phyloP scores from a whole-genome alignment of 202 grass and related monocot species.

The Saccharum hybrid region DNA sequence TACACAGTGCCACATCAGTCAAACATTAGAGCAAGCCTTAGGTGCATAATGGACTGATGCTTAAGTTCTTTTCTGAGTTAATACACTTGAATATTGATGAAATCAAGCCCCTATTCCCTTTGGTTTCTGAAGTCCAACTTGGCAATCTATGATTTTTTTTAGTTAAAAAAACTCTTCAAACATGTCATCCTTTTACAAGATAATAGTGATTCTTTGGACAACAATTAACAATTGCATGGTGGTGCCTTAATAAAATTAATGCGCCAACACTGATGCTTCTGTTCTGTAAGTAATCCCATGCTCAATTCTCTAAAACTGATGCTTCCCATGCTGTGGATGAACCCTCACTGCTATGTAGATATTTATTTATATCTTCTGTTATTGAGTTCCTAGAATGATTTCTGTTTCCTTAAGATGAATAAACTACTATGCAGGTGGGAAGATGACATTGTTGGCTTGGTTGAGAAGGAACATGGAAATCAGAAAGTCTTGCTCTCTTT shows the following conservation, averaged over 20 bases:
- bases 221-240: background rate
- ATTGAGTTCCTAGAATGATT: background rate
- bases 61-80: background rate
- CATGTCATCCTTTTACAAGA: background rate
- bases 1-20: background rate
- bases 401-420: slow-evolving; percentile 6
- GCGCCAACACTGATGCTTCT: background rate
- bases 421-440: slow-evolving; percentile 67
- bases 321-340: background rate
- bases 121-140: background rate
- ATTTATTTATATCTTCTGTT: background rate
- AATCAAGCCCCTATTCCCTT: background rate
- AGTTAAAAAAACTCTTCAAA: background rate
- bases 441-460: slow-evolving; percentile 74
- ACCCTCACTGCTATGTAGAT: background rate
- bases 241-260: background rate
- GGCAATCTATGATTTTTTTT: background rate
- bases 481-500: slow-evolving; percentile 67
- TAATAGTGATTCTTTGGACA: background rate
- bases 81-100: background rate
- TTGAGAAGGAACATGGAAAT: slow-evolving; percentile 73
- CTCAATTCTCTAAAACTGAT: slow-evolving; percentile 10
- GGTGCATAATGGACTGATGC: background rate
- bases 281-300: background rate
- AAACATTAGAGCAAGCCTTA: slow-evolving; percentile 20